A percentile compares a stretch with the other conserved stretches of the same genome.
Evolutionary conservation across 352 stramenopile species (phyloP).

Genomic region (Phytophthora europaea): DNA sequence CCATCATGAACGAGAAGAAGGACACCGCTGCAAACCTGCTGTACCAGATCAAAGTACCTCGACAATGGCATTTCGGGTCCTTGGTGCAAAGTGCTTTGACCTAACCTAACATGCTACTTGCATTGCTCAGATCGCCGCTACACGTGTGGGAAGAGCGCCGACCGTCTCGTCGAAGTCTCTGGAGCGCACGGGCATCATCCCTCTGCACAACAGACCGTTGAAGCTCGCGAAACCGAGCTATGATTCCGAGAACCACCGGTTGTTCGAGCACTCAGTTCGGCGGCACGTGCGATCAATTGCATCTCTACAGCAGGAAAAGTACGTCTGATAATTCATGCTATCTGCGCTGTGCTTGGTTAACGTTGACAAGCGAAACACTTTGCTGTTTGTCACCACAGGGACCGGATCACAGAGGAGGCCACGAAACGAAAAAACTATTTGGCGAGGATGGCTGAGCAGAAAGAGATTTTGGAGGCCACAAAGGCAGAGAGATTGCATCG

Average conservation of each 20-base stretch:
- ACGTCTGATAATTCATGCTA: conserved; percentile 1
- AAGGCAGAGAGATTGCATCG: conserved; percentile 78
- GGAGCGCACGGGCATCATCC: conserved; percentile 54
- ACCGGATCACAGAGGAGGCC: conserved; percentile 48
- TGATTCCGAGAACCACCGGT: conserved; percentile 62
- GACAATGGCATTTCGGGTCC: no score
- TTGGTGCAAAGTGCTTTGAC: background rate
- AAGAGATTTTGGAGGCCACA: conserved; percentile 57
- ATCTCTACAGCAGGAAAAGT: conserved; percentile 68
- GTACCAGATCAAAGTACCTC: conserved; percentile 87
- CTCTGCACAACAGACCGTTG: conserved; percentile 69
- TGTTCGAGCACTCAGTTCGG: conserved; percentile 79
- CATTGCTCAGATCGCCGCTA: conserved; percentile 48
- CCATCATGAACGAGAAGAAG: conserved; percentile 85
- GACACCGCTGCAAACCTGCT: conserved; percentile 77
- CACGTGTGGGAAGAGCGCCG: conserved; percentile 54
- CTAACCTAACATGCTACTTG: conserved; percentile 3
- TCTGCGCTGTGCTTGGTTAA: background rate
- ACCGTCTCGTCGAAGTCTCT: conserved; percentile 62
- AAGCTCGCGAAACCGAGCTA: conserved; percentile 71
- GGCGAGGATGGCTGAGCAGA: conserved; percentile 40
- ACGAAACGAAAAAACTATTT: conserved; percentile 41
- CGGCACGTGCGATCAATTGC: conserved; percentile 63
- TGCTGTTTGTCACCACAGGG: conserved; percentile 36
- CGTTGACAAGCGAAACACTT: conserved; percentile 1